Evolutionary conservation across 495 filamentous ascomycete species (phyloP), one percentile per base, ranked within the genome.

Genomic region (Xylaria sp.): DNA sequence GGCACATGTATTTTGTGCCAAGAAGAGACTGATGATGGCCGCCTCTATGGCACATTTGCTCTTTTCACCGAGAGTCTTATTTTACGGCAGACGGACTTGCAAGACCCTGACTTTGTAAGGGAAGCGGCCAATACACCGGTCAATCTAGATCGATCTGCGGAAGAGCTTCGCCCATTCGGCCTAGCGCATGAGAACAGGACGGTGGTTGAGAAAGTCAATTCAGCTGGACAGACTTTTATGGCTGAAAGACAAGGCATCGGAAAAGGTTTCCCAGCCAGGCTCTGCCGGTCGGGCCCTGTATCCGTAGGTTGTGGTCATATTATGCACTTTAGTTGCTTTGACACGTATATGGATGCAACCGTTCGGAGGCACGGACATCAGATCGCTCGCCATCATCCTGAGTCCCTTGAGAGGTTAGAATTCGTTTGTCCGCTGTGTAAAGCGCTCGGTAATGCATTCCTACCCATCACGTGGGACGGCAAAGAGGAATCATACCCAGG

Each of bases 391-490:
- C 91, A 96, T 70, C 95, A 97, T 74, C 96, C 96, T 0, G 97
- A 98, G 78, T 85, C 88, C 59, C 82, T 92, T 1, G 81, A 86
- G 17, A 81, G 87, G 29, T 91, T 96, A 53, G 96, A 99, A 71
- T 99, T 98, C 74, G 92, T 97, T 33, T 99, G 96, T 73, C 96
- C 96, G n/a, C 86, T 99, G 15, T 99, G 96, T 83, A 99, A 98
- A 80, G 97, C 97, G 1, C 86, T 98, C 9, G 96, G 97, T 3
- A 99, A 99, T 76, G 88, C 93, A 9, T 98, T 99, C 83, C 81
- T 99, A 40, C 97, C 97, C 2, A 94, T 98, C 61, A 92, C 96
- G 41, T 99, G 97, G 97, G 94, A 93, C 74, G 91, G 91, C 29
- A 93, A 98, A 77, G 92, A 95, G 71, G 93, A 96, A 76, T 85